phyloP scores from a whole-genome alignment of 495 filamentous ascomycete genomes.

The Penicillium robsamsonii region DNA sequence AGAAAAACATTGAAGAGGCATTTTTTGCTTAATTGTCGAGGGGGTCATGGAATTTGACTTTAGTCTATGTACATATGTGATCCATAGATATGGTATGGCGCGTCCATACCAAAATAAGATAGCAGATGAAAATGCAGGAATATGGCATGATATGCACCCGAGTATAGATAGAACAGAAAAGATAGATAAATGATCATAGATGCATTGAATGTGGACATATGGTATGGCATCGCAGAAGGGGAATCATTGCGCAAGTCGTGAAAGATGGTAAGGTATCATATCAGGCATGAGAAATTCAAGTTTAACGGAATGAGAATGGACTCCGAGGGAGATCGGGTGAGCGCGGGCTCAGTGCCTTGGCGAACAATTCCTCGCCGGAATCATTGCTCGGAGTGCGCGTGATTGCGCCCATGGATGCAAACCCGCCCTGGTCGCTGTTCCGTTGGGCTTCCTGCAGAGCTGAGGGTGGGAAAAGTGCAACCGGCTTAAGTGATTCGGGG shows the following conservation, averaged over 20 bases:
- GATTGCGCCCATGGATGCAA: slow-evolving; percentile 34
- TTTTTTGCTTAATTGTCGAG: not conserved
- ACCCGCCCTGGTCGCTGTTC: slow-evolving; percentile 32
- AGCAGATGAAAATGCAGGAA: slow-evolving; percentile 15
- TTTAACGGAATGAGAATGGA: slow-evolving; percentile 58
- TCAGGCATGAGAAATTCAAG: slow-evolving; percentile 5
- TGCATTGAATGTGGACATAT: slow-evolving; percentile 12
- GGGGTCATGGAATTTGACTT: not conserved
- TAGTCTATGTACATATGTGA: slow-evolving; percentile 25
- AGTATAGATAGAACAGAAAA: not conserved
- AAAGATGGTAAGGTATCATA: slow-evolving; percentile 6
- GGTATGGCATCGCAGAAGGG: slow-evolving; percentile 30
- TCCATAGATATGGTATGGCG: slow-evolving; percentile 15
- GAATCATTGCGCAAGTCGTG: slow-evolving; percentile 30
- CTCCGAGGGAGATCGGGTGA: slow-evolving; percentile 76
- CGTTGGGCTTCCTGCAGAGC: slow-evolving; percentile 42
- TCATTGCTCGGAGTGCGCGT: slow-evolving; percentile 38
- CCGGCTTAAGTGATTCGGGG: slow-evolving; percentile 23
- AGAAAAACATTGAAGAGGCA: not conserved
- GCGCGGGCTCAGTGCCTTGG: slow-evolving; percentile 74
- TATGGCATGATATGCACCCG: slow-evolving; percentile 19
- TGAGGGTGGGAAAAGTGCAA: slow-evolving; percentile 43
- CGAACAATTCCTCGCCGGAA: slow-evolving; percentile 73
- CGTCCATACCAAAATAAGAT: slow-evolving; percentile 5
- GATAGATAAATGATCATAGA: slow-evolving; percentile 7